Conservation (phyloP, 768 basidiomycete species). For the Tylopilus felleus region DNA sequence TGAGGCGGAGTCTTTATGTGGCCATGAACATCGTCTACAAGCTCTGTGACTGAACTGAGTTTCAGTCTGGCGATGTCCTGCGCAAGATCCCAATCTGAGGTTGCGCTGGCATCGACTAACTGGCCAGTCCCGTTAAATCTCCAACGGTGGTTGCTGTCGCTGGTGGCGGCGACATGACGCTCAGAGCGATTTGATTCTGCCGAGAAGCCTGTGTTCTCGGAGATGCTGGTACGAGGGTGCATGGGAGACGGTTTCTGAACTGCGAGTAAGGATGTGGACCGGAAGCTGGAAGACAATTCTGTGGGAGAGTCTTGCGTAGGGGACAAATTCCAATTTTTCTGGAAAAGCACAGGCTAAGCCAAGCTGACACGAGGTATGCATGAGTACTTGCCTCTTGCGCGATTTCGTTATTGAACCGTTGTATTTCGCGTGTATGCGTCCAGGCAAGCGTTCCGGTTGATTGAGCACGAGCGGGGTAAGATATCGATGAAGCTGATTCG, state of each 20-base stretch:
- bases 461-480: constrained; percentile 29
- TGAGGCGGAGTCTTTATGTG: constrained; percentile 68
- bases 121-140: constrained; percentile 62
- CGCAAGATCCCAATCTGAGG: constrained; percentile 66
- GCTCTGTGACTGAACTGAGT: constrained; percentile 54
- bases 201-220: constrained; percentile 20
- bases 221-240: constrained; percentile 42
- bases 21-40: constrained; percentile 45
- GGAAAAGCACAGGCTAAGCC: constrained; percentile 14
- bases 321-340: constrained; percentile 49
- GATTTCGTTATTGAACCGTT: constrained; percentile 32
- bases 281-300: constrained; percentile 33
- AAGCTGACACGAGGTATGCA: constrained; percentile 24
- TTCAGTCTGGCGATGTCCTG: constrained; percentile 73
- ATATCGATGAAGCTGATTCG: constrained; percentile 35
- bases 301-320: constrained; percentile 38
- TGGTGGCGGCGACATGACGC: constrained; percentile 35
- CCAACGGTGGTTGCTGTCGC: constrained; percentile 51
- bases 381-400: constrained; percentile 44
- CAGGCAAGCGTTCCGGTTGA: constrained; percentile 41
- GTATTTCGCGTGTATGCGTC: constrained; percentile 46
- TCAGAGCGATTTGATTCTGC: constrained; percentile 34
- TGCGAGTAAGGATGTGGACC: constrained; percentile 29
- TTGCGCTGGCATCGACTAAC: constrained; percentile 50
- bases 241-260: constrained; percentile 44